Base-by-base conservation (phyloP, 495 filamentous ascomycete species). In the Penicillium pulvis region DNA sequence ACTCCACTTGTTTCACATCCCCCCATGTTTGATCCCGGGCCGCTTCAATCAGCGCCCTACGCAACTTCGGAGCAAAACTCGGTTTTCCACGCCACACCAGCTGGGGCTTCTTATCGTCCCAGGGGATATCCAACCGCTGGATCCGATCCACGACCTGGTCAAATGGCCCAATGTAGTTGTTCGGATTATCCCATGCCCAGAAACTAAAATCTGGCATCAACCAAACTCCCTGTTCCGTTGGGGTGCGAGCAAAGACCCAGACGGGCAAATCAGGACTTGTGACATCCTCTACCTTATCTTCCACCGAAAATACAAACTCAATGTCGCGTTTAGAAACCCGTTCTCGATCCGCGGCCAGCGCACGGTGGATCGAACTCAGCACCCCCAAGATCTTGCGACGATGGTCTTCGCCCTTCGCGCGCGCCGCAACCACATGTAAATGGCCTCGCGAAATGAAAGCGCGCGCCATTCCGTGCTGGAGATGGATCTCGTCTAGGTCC, bases 131-230 rank as follows among this genome's bases (percentile, higher is more conserved):
- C 9, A 59, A 41, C n/a, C 62, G 66, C 51, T 64, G 62, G 51
- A 75, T 68, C 4, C 66, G 69, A 44, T 87, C 82, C 24, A 81
- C 81, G 2, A 87, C 84, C 60, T 83, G 81, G 20, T 76, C 65
- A 39, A 84, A 83, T 2, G 84, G 82, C 2, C 83, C 83, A 41
- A 90, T 78, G 54, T 81, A 77, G 47, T 83, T 78, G 4, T 85
- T 73, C 0, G 80, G 71, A n/a, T 86, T 78, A 2, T 85, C 77
- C 86, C 87, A 91, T 0, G 84, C 77, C 87, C 87, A 93, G 74
- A 85, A 90, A 61, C 85, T 83, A 68, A 92, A 92, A 71, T 93
- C 89, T 1, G 90, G 90, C 72, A 92, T 88, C 0, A 90, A 65
- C 84, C 90, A 92, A 48, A 74, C 71, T 2, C 55, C 83, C 72